Evolutionary conservation across 176 grass and related monocot species (phyloP), one percentile per base, ranked within the genome.

Genomic region (Cymbopogon citratus): DNA sequence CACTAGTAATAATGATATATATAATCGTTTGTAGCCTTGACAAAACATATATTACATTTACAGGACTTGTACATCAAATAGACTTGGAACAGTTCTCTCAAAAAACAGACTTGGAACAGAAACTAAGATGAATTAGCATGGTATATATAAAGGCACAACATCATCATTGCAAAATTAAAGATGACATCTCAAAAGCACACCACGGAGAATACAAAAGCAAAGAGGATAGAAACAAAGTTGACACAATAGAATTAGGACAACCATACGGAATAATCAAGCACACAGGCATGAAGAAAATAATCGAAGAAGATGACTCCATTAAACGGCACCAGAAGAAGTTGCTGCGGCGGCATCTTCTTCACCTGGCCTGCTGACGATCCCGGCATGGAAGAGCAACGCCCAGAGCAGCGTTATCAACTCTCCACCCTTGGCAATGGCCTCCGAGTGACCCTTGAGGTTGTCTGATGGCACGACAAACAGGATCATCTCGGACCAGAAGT

Each of bases 331-430:
- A 12, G 11, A 1, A 79, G 61, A 12, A 33, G n/a, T 13, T 21
- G 24, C 25, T 12, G 23, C 24, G 43, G 15, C 11, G 1, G 18
- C 29, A 3, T n/a, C 10, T 1, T 15, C 25, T 2, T 21, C 11
- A 12, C 16, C 28, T 0, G 15, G 33, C 23, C 67, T 51, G 2
- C 11, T 31, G 24, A 76, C 12, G 7, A 84, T 41, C 72, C 81
- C 72, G 4, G 49, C 23, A 5, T 84, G 81, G 11, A 51, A 43
- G 62, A 84, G 81, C 71, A 75, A 9, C 3, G 71, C 43, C 71
- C 81, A 83, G 29, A 75, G 43, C 13, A 83, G 44, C 13, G 81
- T 84, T 5, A 84, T 56, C 72, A 84, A 62, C 62, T 84, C 71
- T 6, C 81, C 72, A 4, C 81, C 81, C 3, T 33, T 8, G 5